Evolutionary conservation across 2,329 filamentous ascomycete species (phyloP).

Genomic region (Stagonosporopsis tanaceti): DNA sequence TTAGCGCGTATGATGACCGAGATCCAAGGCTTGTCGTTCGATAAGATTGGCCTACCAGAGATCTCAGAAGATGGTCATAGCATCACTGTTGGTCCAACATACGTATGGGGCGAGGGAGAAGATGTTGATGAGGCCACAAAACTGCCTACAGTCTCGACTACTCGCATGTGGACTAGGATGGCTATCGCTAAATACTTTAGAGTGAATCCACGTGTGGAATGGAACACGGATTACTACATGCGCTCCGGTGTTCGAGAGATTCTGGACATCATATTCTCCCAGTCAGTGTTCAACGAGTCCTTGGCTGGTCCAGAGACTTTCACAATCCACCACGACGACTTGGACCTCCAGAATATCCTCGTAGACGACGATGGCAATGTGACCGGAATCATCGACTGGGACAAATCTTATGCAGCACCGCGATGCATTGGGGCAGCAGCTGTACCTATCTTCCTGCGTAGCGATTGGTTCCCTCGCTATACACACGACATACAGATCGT

Average conservation of each 20-base stretch:
- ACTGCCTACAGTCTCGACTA: background rate
- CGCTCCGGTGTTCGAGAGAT: background rate
- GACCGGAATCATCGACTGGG: slow-evolving; percentile 36
- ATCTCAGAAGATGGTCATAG: background rate
- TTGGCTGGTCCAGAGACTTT: slow-evolving; percentile 19
- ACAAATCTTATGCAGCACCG: slow-evolving; percentile 21
- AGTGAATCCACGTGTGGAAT: background rate
- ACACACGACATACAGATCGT: background rate
- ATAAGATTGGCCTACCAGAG: slow-evolving; percentile 23
- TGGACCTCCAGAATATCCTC: slow-evolving; percentile 38
- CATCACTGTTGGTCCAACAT: background rate
- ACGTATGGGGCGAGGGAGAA: background rate
- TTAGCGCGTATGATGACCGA: slow-evolving; percentile 19
- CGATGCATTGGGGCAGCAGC: slow-evolving; percentile 24
- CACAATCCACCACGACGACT: slow-evolving; percentile 31
- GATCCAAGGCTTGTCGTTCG: slow-evolving; percentile 20
- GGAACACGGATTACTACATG: background rate
- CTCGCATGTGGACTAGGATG: background rate
- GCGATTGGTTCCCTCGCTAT: slow-evolving; percentile 3
- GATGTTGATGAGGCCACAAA: background rate
- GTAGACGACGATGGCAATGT: slow-evolving; percentile 27
- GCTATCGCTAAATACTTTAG: background rate
- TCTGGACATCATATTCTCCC: slow-evolving; percentile 7
- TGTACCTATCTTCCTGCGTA: slow-evolving; percentile 21
- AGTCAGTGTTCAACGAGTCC: background rate